These are phyloP conservation scores for Entomophthora muscae DNA, from an alignment of 371 early-diverging fungal species.

Conservation along the genomic window DNA sequence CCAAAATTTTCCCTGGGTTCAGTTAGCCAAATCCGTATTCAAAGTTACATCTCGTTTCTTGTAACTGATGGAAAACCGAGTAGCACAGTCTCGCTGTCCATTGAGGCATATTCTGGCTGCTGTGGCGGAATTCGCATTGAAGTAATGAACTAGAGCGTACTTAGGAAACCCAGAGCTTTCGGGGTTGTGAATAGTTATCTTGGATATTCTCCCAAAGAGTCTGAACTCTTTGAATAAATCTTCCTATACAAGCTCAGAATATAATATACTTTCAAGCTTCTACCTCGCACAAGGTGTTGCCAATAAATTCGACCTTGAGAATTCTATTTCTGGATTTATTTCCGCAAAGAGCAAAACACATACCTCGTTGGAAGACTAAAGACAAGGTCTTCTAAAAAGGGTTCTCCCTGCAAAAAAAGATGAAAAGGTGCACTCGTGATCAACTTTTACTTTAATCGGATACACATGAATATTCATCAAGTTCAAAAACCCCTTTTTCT, in stretches of 20 bases:
- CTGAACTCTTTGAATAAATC: background rate
- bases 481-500: background rate
- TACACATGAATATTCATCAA: background rate
- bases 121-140: background rate
- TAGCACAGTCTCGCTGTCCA: background rate
- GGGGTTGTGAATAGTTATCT: background rate
- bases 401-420: background rate
- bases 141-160: background rate
- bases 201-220: background rate
- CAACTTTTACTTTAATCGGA: background rate
- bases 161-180: background rate
- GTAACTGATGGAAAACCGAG: background rate
- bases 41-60: background rate
- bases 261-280: background rate
- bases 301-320: background rate
- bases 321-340: background rate
- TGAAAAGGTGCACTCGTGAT: background rate
- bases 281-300: background rate
- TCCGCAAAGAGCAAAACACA: background rate
- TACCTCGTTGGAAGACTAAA: background rate
- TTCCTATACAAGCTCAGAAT: constrained; percentile 2
- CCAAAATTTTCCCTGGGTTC: background rate
- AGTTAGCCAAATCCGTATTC: background rate
- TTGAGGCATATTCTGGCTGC: background rate
- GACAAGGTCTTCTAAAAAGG: background rate